These are phyloP conservation scores for Cladophialophora psammophila DNA, from an alignment of 2,329 filamentous ascomycete species.

Conservation along the genomic window DNA sequence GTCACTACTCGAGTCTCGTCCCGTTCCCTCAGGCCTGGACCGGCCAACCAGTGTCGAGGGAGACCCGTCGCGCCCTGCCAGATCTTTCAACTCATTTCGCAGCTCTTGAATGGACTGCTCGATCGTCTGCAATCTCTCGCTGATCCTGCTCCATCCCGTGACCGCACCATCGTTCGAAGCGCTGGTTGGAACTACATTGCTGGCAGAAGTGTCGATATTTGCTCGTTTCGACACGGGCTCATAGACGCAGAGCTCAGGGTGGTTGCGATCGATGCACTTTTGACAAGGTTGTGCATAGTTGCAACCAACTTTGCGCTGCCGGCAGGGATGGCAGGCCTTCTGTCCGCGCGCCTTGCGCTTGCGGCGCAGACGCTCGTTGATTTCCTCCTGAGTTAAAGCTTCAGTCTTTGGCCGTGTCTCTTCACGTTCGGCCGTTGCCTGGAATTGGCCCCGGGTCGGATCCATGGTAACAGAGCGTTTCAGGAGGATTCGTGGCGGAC, in stretches of 20 bases:
- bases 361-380: slow-evolving; percentile 25
- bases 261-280: slow-evolving; percentile 56
- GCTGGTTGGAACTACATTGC: neutral
- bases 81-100: neutral
- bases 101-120: slow-evolving; percentile 6
- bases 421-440: neutral
- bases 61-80: neutral
- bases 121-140: slow-evolving; percentile 3
- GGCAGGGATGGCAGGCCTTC: slow-evolving; percentile 47
- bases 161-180: neutral
- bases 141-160: slow-evolving; percentile 2
- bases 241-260: slow-evolving; percentile 56
- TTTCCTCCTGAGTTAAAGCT: slow-evolving; percentile 6
- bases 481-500: neutral
- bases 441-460: neutral
- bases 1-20: slow-evolving; percentile 3
- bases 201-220: neutral
- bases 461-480: neutral
- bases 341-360: slow-evolving; percentile 44
- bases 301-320: slow-evolving; percentile 49
- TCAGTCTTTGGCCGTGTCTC: slow-evolving; percentile 2
- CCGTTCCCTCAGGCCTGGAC: neutral
- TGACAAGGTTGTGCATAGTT: slow-evolving; percentile 50
- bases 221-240: slow-evolving; percentile 52
- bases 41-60: neutral